These are phyloP conservation scores for Solanum commersonii DNA, from an alignment of 257 asterid species.

Conservation along the genomic window DNA sequence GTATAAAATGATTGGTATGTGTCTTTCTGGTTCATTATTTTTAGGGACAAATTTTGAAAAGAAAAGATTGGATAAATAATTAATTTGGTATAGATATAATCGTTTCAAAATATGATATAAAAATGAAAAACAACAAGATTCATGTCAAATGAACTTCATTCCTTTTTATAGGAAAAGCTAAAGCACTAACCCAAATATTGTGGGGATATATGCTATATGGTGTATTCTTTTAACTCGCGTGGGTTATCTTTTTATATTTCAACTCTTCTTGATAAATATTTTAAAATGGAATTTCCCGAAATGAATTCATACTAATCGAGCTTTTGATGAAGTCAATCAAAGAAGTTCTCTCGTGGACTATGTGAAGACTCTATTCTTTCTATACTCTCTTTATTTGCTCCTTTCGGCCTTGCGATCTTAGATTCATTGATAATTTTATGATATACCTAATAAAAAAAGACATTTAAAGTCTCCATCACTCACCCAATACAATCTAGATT, in stretches of 20 bases:
- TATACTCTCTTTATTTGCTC: background rate
- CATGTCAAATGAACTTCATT: background rate
- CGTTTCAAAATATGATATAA: background rate
- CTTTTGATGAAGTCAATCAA: background rate
- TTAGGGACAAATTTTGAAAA: background rate
- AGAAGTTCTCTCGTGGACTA: too few species aligned
- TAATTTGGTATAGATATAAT: background rate
- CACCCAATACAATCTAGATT: background rate
- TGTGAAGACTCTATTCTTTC: too few species aligned
- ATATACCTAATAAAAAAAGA: too few species aligned
- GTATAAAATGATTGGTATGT: background rate
- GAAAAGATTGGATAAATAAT: background rate
- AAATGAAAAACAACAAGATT: background rate
- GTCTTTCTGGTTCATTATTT: background rate
- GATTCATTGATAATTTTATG: fast-evolving
- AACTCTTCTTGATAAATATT: too few species aligned
- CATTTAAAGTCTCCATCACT: fast-evolving
- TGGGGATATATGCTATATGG: background rate
- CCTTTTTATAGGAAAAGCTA: background rate
- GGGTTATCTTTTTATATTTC: background rate
- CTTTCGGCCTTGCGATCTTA: too few species aligned
- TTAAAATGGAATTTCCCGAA: background rate
- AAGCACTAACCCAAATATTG: background rate
- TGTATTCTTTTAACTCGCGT: background rate
- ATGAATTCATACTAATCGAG: too few species aligned